Evolutionary conservation across 2,329 filamentous ascomycete species (phyloP).

Genomic region (Neofusicoccum cordaticola): DNA sequence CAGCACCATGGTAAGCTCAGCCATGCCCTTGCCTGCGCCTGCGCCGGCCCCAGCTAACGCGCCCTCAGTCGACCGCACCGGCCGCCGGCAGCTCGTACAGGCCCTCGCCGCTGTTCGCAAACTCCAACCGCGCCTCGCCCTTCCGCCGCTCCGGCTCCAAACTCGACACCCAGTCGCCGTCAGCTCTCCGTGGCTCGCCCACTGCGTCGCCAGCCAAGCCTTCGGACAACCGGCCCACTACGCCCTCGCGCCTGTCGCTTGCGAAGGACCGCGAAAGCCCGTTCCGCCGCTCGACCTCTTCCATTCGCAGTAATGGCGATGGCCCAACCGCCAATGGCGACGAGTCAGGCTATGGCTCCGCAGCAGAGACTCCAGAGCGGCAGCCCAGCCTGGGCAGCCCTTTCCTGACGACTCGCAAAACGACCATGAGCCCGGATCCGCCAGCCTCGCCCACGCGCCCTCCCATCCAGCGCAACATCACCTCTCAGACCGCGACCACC

Average conservation of each 20-base stretch:
- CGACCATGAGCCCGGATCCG: constrained; percentile 25
- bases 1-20: constrained; percentile 10
- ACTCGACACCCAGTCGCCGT: constrained; percentile 37
- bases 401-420: constrained; percentile 29
- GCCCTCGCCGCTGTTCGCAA: constrained; percentile 44
- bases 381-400: constrained; percentile 27
- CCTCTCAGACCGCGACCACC: constrained; percentile 1
- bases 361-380: constrained; percentile 30
- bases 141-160: constrained; percentile 43
- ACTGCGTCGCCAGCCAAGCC: constrained; percentile 19
- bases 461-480: constrained; percentile 26
- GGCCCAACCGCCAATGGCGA: not conserved
- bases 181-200: constrained; percentile 29
- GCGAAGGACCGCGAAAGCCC: constrained; percentile 19
- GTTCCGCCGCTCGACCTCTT: constrained; percentile 32
- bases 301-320: constrained; percentile 25
- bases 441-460: constrained; percentile 30
- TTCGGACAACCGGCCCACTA: constrained; percentile 11
- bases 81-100: constrained; percentile 32
- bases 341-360: constrained; percentile 9
- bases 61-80: constrained; percentile 1
- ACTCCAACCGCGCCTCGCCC: constrained; percentile 40
- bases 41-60: not conserved
- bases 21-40: not conserved
- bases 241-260: constrained; percentile 22